Conservation (phyloP, 768 basidiomycete species). For the Pisolithus albus region DNA sequence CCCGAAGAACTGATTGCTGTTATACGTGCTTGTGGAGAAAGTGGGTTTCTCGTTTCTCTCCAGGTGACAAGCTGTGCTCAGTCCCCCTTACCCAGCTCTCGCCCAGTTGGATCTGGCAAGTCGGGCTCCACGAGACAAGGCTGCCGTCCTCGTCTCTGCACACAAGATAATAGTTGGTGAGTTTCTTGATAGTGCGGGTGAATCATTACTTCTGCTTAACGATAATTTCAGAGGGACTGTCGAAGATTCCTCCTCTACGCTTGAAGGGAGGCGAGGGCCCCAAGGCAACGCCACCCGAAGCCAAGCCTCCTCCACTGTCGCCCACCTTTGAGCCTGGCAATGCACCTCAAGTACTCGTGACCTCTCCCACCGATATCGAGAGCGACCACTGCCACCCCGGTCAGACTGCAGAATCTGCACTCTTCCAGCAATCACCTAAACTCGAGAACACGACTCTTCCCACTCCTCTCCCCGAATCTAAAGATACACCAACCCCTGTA, state of each 20-base stretch:
- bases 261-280: constrained; percentile 55
- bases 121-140: constrained; percentile 71
- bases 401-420: neutral
- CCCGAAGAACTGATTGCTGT: constrained; percentile 51
- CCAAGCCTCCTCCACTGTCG: neutral
- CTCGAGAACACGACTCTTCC: neutral
- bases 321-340: neutral
- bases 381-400: neutral
- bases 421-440: neutral
- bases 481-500: constrained; percentile 40
- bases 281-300: neutral
- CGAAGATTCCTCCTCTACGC: constrained; percentile 63
- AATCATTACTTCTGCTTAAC: neutral
- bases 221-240: constrained; percentile 54
- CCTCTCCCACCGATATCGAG: neutral
- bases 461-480: constrained; percentile 9
- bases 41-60: constrained; percentile 37
- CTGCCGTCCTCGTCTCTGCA: constrained; percentile 69
- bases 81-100: constrained; percentile 36
- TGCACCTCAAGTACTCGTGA: constrained; percentile 1
- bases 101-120: constrained; percentile 42
- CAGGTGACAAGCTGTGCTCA: constrained; percentile 19
- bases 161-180: constrained; percentile 84
- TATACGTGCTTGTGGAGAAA: constrained; percentile 67
- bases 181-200: constrained; percentile 15